These are phyloP conservation scores for Hymenoscyphus fructigenus DNA, from an alignment of 2,329 filamentous ascomycete species.

Conservation along the genomic window DNA sequence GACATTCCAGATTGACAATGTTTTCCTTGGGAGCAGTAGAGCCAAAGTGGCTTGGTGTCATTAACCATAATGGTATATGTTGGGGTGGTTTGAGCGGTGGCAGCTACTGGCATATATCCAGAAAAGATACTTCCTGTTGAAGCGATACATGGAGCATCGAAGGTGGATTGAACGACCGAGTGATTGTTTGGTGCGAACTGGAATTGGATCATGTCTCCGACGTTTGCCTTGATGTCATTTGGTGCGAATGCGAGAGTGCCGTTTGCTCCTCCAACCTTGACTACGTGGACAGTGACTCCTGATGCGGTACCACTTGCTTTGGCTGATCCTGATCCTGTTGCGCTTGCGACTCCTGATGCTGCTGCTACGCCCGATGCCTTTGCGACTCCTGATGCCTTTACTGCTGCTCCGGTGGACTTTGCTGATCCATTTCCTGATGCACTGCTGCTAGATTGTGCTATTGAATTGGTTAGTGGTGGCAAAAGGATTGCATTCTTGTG, in stretches of 20 bases:
- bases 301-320: constrained; percentile 4
- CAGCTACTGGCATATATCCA: constrained; percentile 64
- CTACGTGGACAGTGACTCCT: constrained; percentile 54
- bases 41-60: constrained; percentile 70
- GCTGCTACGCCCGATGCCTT: constrained; percentile 3
- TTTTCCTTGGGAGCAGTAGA: constrained; percentile 72
- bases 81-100: constrained; percentile 52
- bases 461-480: constrained; percentile 6
- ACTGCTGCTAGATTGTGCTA: constrained; percentile 9
- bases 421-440: background rate
- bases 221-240: constrained; percentile 60
- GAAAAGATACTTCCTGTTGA: constrained; percentile 59
- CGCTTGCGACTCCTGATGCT: background rate
- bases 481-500: background rate
- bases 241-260: constrained; percentile 61
- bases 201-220: constrained; percentile 66
- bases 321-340: constrained; percentile 8
- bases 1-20: constrained; percentile 61
- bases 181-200: constrained; percentile 70
- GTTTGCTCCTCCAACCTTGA: constrained; percentile 56
- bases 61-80: constrained; percentile 72
- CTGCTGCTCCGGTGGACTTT: constrained; percentile 10
- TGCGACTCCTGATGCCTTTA: constrained; percentile 2
- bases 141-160: constrained; percentile 68
- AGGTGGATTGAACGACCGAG: constrained; percentile 76